Evolutionary conservation across 768 basidiomycete genomes (phyloP).

Genomic region (Cystofilobasidium macerans): DNA sequence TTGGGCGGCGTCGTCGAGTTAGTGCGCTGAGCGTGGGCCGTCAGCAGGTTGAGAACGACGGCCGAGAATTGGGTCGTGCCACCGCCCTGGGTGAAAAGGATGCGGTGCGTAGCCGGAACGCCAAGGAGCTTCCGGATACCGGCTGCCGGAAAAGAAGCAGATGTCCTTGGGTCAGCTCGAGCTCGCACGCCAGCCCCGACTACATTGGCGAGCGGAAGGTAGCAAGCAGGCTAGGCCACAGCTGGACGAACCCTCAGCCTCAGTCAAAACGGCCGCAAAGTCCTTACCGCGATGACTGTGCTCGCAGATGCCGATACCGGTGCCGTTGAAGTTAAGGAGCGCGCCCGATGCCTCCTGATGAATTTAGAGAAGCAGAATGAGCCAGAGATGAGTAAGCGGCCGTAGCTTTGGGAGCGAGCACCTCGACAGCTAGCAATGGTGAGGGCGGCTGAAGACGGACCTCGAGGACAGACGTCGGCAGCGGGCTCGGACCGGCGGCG

Average conservation of each 20-base stretch:
- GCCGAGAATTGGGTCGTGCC: slow-evolving; percentile 86
- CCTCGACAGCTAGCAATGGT: too few relatives aligned
- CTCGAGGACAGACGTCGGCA: slow-evolving; percentile 70
- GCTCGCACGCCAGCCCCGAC: background rate
- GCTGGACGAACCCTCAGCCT: slow-evolving; percentile 39
- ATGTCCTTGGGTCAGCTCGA: background rate
- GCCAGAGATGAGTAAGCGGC: background rate
- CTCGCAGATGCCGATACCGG: slow-evolving; percentile 92
- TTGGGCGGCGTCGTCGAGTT: slow-evolving; percentile 27
- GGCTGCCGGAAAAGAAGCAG: slow-evolving; percentile 39
- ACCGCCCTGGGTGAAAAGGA: slow-evolving; percentile 92
- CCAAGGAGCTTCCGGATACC: slow-evolving; percentile 64
- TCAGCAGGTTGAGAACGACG: slow-evolving; percentile 80
- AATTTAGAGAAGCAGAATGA: background rate
- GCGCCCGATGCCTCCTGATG: background rate
- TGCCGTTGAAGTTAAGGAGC: slow-evolving; percentile 77
- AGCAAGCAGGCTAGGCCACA: too few relatives aligned
- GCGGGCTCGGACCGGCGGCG: slow-evolving; percentile 83
- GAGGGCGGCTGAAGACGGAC: background rate
- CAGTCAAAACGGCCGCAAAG: slow-evolving; percentile 58
- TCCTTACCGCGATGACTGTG: slow-evolving; percentile 90
- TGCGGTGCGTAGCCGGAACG: slow-evolving; percentile 69
- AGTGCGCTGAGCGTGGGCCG: slow-evolving; percentile 67
- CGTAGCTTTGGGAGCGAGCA: background rate
- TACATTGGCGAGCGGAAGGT: background rate